A percentile compares a stretch with the other conserved stretches of the same genome.
Evolutionary conservation across 768 basidiomycete genomes (phyloP).

Genomic region (Rhodotorula sphaerocarpa): DNA sequence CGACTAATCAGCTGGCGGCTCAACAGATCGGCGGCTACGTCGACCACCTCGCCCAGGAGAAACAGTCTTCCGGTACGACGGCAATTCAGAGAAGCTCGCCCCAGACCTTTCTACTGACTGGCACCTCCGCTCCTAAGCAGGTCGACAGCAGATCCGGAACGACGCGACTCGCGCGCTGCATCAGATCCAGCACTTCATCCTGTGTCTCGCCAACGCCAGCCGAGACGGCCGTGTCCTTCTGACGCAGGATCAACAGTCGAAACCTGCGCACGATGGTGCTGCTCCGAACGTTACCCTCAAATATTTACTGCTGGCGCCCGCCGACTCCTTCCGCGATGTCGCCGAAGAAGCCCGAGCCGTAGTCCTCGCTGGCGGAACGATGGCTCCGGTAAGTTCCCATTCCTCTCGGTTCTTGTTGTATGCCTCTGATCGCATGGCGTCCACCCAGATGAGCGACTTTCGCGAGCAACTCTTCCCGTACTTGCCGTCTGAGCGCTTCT

Average conservation of each 20-base stretch:
- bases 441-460: constrained; percentile 71
- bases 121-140: neutral
- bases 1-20: too few species aligned
- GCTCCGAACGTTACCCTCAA: constrained; percentile 52
- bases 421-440: neutral
- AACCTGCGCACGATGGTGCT: neutral
- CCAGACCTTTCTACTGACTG: too few species aligned
- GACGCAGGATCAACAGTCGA: constrained; percentile 4
- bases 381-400: constrained; percentile 70
- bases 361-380: constrained; percentile 91
- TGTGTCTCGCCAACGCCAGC: constrained; percentile 47
- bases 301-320: constrained; percentile 87
- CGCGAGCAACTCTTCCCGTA: constrained; percentile 67
- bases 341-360: constrained; percentile 71
- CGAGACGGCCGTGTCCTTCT: constrained; percentile 48
- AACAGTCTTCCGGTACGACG: constrained; percentile 20
- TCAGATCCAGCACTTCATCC: constrained; percentile 35
- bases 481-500: constrained; percentile 56
- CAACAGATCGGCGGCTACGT: constrained; percentile 84
- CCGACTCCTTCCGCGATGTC: constrained; percentile 74
- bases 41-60: constrained; percentile 44
- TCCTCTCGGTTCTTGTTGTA: neutral
- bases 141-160: constrained; percentile 23
- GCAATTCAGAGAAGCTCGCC: too few species aligned
- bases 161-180: constrained; percentile 29